phyloP scores from a whole-genome alignment of 2,329 filamentous ascomycete genomes.

The Cordyceps fumosorosea region DNA sequence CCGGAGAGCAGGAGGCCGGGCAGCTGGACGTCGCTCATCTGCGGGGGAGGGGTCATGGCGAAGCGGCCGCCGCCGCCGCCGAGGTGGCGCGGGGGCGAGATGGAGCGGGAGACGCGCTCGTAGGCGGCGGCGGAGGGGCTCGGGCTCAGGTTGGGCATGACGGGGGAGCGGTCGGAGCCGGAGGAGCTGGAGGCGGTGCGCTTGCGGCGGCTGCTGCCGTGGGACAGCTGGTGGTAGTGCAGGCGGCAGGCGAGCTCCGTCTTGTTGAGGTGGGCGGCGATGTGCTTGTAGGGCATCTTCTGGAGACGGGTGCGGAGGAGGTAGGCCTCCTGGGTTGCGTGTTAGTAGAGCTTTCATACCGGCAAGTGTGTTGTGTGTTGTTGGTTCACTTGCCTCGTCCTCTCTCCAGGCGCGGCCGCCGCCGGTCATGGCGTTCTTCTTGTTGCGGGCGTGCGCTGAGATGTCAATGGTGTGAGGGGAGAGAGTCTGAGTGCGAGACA shows the following conservation, averaged over 20 bases:
- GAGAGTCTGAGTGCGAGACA: constrained; percentile 47
- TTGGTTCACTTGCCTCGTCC: constrained; percentile 58
- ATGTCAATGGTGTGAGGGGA: constrained; percentile 40
- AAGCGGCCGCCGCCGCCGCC: constrained; percentile 30
- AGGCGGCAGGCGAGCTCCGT: constrained; percentile 82
- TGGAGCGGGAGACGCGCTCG: constrained; percentile 41
- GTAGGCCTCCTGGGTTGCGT: constrained; percentile 61
- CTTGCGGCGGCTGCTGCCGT: constrained; percentile 75
- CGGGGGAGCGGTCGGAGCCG: constrained; percentile 47
- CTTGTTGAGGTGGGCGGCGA: constrained; percentile 78
- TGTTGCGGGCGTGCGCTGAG: constrained; percentile 52
- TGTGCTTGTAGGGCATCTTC: constrained; percentile 89
- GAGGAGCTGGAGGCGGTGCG: constrained; percentile 65
- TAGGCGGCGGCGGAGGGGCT: constrained; percentile 40
- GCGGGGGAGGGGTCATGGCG: constrained; percentile 34
- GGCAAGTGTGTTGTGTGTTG: no score
- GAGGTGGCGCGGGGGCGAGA: constrained; percentile 36
- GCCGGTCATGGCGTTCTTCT: constrained; percentile 63
- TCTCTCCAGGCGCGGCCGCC: constrained; percentile 79
- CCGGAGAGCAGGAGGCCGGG: constrained; percentile 42
- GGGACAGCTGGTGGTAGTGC: constrained; percentile 80
- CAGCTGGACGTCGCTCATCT: constrained; percentile 41
- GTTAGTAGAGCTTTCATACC: constrained; percentile 10
- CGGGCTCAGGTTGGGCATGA: constrained; percentile 39
- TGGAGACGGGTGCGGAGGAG: constrained; percentile 77